phyloP scores from a whole-genome alignment of 371 early-diverging fungal genomes.

The Actinomucor elegans region DNA sequence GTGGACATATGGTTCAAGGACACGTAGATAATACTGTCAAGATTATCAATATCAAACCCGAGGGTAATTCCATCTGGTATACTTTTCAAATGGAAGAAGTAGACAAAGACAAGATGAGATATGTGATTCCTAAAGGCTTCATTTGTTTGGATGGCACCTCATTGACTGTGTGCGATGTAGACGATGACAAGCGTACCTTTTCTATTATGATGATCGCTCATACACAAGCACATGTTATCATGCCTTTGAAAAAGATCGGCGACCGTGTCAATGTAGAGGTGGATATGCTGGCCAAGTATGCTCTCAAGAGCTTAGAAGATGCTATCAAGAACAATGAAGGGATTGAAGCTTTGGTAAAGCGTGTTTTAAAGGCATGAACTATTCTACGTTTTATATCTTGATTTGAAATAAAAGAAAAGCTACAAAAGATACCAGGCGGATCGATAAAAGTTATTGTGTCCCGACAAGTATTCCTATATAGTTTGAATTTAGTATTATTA shows the following conservation, averaged over 20 bases:
- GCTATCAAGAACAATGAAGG: slow-evolving; percentile 50
- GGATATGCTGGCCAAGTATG: slow-evolving; percentile 96
- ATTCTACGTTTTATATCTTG: background rate
- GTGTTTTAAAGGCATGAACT: slow-evolving; percentile 22
- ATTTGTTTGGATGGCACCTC: slow-evolving; percentile 93
- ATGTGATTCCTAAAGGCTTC: slow-evolving; percentile 94
- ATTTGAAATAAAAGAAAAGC: background rate
- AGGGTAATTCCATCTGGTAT: slow-evolving; percentile 86
- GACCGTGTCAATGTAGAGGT: slow-evolving; percentile 92
- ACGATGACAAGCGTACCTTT: slow-evolving; percentile 75
- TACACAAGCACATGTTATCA: slow-evolving; percentile 83
- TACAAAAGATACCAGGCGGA: too few species aligned
- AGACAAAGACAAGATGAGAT: slow-evolving; percentile 66
- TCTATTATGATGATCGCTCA: slow-evolving; percentile 94
- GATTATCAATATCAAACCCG: slow-evolving; percentile 74
- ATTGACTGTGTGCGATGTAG: slow-evolving; percentile 89
- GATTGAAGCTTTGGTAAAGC: slow-evolving; percentile 39
- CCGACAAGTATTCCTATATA: too few species aligned
- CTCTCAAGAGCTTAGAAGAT: slow-evolving; percentile 72
- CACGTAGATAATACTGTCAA: slow-evolving; percentile 90
- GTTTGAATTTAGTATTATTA: too few species aligned
- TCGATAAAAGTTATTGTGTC: too few species aligned
- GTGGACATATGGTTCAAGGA: slow-evolving; percentile 97
- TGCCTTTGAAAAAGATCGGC: slow-evolving; percentile 77
- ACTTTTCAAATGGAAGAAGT: slow-evolving; percentile 66